Conservation (phyloP, 345 rosid species). For the Populus tremula region DNA sequence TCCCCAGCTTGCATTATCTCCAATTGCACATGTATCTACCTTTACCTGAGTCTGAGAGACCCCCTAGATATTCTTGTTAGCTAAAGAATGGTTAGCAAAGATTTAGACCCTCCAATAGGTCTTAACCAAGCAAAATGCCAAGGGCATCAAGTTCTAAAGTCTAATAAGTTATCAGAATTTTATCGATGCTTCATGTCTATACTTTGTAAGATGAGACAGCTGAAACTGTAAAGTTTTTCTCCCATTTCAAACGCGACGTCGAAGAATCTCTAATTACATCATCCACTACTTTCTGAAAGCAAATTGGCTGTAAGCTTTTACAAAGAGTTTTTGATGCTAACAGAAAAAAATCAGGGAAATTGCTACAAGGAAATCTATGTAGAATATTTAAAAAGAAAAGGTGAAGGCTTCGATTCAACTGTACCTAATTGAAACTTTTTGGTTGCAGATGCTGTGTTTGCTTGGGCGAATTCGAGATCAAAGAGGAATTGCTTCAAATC, state of each 20-base stretch:
- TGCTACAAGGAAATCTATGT: not conserved
- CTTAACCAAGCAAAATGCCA: not conserved
- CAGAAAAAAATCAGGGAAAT: not conserved
- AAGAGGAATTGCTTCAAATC: conserved; percentile 79
- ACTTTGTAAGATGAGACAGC: not conserved
- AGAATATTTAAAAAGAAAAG: not conserved
- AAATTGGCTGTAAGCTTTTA: not conserved
- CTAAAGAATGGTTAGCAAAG: not conserved
- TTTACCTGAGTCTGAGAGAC: not conserved
- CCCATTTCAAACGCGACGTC: not conserved
- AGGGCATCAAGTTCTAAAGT: not conserved
- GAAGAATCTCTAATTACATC: not conserved
- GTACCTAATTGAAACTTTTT: not conserved
- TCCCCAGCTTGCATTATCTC: not conserved
- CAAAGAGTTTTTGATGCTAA: not conserved
- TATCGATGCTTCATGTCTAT: not conserved
- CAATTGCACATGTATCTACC: not conserved
- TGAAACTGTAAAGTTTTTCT: not conserved
- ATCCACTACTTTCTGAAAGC: not conserved
- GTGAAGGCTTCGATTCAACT: not conserved
- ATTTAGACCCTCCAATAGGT: not conserved
- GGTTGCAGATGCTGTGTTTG: conserved; percentile 83
- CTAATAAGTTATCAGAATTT: not conserved
- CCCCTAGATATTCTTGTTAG: not conserved
- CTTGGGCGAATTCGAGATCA: conserved; percentile 81